Percentiles rank a stretch among this genome's conserved stretches.
Conservation (phyloP, 306 rosid species). For the Gleditsia sinensis region DNA sequence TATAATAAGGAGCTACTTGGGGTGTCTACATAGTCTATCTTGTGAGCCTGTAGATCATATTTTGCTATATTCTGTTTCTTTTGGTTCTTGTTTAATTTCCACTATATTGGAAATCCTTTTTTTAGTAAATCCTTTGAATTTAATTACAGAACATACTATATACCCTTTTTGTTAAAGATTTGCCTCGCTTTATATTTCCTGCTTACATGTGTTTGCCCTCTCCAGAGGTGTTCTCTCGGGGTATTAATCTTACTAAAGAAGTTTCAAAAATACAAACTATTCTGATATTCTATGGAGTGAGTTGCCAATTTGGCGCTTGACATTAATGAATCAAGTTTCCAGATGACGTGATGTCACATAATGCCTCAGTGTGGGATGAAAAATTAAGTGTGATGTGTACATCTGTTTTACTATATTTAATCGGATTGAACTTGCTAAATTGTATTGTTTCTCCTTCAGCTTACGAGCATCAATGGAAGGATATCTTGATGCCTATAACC, state of each 20-base stretch:
- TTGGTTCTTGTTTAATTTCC: neutral
- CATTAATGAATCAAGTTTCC: neutral
- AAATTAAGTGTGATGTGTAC: neutral
- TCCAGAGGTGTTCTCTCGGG: neutral
- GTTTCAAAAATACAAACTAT: neutral
- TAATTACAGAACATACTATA: neutral
- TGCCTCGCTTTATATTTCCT: neutral
- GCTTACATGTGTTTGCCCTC: neutral
- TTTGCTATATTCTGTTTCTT: neutral
- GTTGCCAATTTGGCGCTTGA: neutral
- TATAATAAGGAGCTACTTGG: neutral
- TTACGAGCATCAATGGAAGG: slow-evolving; percentile 94
- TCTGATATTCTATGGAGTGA: neutral
- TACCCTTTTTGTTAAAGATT: neutral
- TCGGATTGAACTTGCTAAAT: slow-evolving; percentile 14
- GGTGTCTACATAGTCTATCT: neutral
- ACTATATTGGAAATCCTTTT: neutral
- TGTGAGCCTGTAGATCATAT: neutral
- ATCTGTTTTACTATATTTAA: slow-evolving; percentile 15
- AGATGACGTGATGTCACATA: neutral
- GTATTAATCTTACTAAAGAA: neutral
- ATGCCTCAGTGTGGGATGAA: neutral
- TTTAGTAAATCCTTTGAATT: neutral
- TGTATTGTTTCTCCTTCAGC: slow-evolving; percentile 48
- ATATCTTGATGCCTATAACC: slow-evolving; percentile 84